These are phyloP conservation scores for Veloboletus limbatus DNA, from an alignment of 1,284 basidiomycete species.

Conservation along the genomic window DNA sequence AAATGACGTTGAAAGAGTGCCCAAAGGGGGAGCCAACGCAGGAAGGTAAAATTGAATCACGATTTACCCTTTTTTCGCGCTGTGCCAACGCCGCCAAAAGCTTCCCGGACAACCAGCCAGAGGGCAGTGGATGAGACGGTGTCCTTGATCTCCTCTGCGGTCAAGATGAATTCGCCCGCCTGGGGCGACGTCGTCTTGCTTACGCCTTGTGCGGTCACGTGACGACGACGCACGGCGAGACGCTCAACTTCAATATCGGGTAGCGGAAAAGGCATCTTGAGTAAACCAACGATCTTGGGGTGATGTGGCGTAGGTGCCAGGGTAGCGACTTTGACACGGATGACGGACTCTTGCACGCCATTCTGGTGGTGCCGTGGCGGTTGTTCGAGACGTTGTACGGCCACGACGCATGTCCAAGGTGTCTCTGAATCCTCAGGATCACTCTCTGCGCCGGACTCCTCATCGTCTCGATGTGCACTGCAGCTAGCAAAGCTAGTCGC, in stretches of 20 bases:
- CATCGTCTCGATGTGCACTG: slow-evolving; percentile 26
- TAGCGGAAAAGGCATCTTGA: slow-evolving; percentile 86
- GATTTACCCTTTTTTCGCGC: slow-evolving; percentile 69
- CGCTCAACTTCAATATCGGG: slow-evolving; percentile 71
- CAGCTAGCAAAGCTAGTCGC: slow-evolving; percentile 17
- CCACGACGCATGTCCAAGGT: slow-evolving; percentile 85
- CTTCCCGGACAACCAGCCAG: slow-evolving; percentile 91
- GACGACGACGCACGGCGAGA: slow-evolving; percentile 49
- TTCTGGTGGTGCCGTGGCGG: slow-evolving; percentile 3
- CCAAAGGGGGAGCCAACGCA: not conserved
- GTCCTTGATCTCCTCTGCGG: slow-evolving; percentile 94
- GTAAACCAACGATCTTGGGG: slow-evolving; percentile 89
- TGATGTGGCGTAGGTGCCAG: slow-evolving; percentile 93
- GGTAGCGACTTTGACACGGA: slow-evolving; percentile 68
- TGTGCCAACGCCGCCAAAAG: slow-evolving; percentile 85
- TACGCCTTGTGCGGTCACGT: slow-evolving; percentile 44
- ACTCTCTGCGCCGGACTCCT: slow-evolving; percentile 64
- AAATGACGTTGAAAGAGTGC: slow-evolving; percentile 8
- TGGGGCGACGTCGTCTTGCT: slow-evolving; percentile 37
- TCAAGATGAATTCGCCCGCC: slow-evolving; percentile 55
- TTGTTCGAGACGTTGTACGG: slow-evolving; percentile 42
- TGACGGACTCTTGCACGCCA: slow-evolving; percentile 12
- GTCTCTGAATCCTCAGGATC: slow-evolving; percentile 96
- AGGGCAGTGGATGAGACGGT: slow-evolving; percentile 84
- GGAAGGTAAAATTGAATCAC: slow-evolving; percentile 32